A percentile compares a stretch with the other conserved stretches of the same genome.
phyloP scores from a whole-genome alignment of 1,284 basidiomycete genomes.

The Taiwanofungus camphoratus region DNA sequence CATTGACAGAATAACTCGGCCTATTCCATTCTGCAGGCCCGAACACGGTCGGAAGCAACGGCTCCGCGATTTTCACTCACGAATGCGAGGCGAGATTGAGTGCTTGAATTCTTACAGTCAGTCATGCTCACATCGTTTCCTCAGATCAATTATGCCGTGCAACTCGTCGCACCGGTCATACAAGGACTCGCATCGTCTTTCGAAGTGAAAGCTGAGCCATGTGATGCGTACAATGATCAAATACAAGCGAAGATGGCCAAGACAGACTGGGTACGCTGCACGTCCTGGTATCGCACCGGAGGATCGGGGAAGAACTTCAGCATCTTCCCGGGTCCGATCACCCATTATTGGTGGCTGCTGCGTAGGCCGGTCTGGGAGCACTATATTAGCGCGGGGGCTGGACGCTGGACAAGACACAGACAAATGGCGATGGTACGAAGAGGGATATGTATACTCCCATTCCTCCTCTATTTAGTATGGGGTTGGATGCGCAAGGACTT shows the following conservation, averaged over 20 bases:
- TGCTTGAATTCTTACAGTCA: conserved; percentile 8
- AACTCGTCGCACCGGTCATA: conserved; percentile 43
- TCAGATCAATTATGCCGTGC: conserved; percentile 39
- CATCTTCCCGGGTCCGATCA: conserved; percentile 43
- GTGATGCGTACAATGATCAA: conserved; percentile 41
- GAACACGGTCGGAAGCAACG: conserved; percentile 47
- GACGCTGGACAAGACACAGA: no score
- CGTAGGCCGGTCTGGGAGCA: not conserved
- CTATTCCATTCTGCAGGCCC: conserved; percentile 29
- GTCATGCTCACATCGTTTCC: not conserved
- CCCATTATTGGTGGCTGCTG: conserved; percentile 43
- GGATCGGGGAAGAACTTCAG: conserved; percentile 35
- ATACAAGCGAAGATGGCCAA: conserved; percentile 42
- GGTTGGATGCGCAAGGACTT: no score
- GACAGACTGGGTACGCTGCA: conserved; percentile 27
- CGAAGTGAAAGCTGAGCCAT: conserved; percentile 37
- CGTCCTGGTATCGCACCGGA: conserved; percentile 40
- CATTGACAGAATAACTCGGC: not conserved
- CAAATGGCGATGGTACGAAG: no score
- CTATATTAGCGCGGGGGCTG: not conserved
- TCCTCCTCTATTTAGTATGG: no score
- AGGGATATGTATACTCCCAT: no score
- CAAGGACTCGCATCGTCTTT: conserved; percentile 40
- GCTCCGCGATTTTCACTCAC: conserved; percentile 44
- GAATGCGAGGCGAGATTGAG: conserved; percentile 24